Evolutionary conservation across 257 asterid genomes (phyloP).

Genomic region (Salvia splendens): DNA sequence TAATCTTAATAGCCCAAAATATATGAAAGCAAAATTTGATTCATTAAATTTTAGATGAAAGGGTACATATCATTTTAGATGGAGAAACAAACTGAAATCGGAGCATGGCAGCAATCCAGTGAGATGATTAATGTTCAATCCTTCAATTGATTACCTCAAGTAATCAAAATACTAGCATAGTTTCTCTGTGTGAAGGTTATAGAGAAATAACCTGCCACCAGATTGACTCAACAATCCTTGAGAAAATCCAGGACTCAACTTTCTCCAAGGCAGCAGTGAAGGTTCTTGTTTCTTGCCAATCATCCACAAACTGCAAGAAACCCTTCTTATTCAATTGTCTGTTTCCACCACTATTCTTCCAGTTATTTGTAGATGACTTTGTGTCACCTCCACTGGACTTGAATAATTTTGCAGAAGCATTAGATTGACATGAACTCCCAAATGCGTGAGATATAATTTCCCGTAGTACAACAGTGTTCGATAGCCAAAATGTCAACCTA

Average conservation of each 20-base stretch:
- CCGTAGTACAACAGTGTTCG: slow-evolving; percentile 82
- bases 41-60: not conserved
- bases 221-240: slow-evolving; percentile 87
- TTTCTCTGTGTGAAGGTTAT: not conserved
- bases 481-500: slow-evolving; percentile 93
- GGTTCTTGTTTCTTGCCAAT: slow-evolving; percentile 93
- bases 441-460: slow-evolving; percentile 78
- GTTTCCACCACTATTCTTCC: slow-evolving; percentile 47
- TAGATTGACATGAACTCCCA: slow-evolving; percentile 71
- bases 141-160: slow-evolving; percentile 9
- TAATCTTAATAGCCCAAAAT: slow-evolving; percentile 19
- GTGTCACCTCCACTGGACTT: slow-evolving; percentile 51
- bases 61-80: slow-evolving; percentile 13
- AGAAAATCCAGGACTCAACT: slow-evolving; percentile 94
- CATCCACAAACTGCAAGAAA: slow-evolving; percentile 63
- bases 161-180: not conserved
- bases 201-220: slow-evolving; percentile 94
- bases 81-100: not conserved
- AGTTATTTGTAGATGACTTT: slow-evolving; percentile 38
- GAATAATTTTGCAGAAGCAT: slow-evolving; percentile 43
- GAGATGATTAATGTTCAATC: slow-evolving; percentile 4
- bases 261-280: slow-evolving; percentile 79
- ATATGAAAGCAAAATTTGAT: slow-evolving; percentile 6
- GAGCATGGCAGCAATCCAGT: slow-evolving; percentile 6
- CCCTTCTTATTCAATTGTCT: slow-evolving; percentile 49